Percentiles rank a stretch among this genome's conserved stretches.
phyloP scores from a whole-genome alignment of 306 rosid genomes.

The Cicer chorassanicum region DNA sequence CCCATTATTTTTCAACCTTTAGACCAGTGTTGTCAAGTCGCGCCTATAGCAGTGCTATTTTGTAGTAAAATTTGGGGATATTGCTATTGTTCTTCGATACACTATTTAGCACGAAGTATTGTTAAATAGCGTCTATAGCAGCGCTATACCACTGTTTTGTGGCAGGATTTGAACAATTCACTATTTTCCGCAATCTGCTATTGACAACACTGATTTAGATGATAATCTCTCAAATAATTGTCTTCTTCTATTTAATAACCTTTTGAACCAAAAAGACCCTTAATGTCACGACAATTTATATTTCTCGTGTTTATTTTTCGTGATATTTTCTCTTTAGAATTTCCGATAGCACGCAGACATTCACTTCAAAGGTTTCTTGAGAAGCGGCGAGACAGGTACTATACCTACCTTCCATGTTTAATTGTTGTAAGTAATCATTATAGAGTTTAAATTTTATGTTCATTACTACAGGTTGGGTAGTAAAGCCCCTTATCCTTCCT shows the following conservation, averaged over 20 bases:
- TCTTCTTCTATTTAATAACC: background rate
- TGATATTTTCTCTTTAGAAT: conserved; percentile 48
- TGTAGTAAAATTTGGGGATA: too few relatives aligned
- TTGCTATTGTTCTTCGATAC: too few relatives aligned
- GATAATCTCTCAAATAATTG: background rate
- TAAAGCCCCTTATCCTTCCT: conserved; percentile 64
- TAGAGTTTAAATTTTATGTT: conserved; percentile 11
- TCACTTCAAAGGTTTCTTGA: conserved; percentile 74
- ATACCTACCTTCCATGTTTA: conserved; percentile 7
- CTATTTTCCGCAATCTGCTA: too few relatives aligned
- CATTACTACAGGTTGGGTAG: conserved; percentile 57
- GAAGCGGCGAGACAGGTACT: conserved; percentile 71
- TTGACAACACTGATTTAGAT: background rate
- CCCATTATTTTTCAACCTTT: conserved; percentile 10
- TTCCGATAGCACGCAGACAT: conserved; percentile 71
- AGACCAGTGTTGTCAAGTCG: too few relatives aligned
- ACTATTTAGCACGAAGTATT: too few relatives aligned
- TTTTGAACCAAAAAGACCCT: background rate
- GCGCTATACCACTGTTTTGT: too few relatives aligned
- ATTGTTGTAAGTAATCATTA: background rate
- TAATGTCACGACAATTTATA: background rate
- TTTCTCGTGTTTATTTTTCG: background rate
- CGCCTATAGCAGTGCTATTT: too few relatives aligned
- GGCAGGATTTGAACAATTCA: too few relatives aligned
- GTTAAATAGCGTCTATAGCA: too few relatives aligned